A percentile compares a stretch with the other conserved stretches of the same genome.
phyloP scores from a whole-genome alignment of 805 yeast genomes.

The Barnettozyma wickerhamii region DNA sequence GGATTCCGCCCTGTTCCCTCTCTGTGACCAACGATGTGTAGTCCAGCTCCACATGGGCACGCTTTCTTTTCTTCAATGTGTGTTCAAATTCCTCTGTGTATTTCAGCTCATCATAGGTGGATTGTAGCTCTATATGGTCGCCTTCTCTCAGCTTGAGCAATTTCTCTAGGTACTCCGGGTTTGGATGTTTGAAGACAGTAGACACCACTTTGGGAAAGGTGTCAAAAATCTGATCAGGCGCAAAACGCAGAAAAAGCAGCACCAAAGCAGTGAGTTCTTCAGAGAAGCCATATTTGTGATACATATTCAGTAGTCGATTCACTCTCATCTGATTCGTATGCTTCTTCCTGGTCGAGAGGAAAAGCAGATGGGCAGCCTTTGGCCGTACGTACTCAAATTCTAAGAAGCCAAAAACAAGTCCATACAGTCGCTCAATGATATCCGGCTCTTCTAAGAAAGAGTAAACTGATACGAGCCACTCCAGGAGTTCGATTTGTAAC shows the following conservation, averaged over 20 bases:
- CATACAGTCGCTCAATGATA: conserved; percentile 18
- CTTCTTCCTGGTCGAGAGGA: conserved; percentile 27
- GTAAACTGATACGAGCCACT: conserved; percentile 33
- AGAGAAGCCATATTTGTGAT: conserved; percentile 17
- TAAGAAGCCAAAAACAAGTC: conserved; percentile 31
- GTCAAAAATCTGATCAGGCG: conserved; percentile 24
- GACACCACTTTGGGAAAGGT: conserved; percentile 23
- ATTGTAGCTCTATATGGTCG: background rate
- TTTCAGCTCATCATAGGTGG: conserved; percentile 3
- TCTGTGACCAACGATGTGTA: conserved; percentile 4
- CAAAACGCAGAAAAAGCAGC: conserved; percentile 18
- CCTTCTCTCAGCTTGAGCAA: conserved; percentile 4
- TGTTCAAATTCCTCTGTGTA: conserved; percentile 14
- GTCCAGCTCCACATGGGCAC: conserved; percentile 3
- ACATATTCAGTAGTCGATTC: conserved; percentile 20
- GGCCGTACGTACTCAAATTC: conserved; percentile 32
- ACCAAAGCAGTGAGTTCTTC: conserved; percentile 22
- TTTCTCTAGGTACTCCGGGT: conserved; percentile 9
- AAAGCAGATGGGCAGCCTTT: conserved; percentile 30
- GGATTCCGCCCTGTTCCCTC: conserved; percentile 4
- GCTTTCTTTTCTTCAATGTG: conserved; percentile 16
- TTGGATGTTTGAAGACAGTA: conserved; percentile 23
- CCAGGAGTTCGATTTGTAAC: conserved; percentile 26
- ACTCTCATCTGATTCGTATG: conserved; percentile 30
- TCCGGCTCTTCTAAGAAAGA: conserved; percentile 20